Conservation (phyloP, 805 yeast genomes). For the Candida argentea region DNA sequence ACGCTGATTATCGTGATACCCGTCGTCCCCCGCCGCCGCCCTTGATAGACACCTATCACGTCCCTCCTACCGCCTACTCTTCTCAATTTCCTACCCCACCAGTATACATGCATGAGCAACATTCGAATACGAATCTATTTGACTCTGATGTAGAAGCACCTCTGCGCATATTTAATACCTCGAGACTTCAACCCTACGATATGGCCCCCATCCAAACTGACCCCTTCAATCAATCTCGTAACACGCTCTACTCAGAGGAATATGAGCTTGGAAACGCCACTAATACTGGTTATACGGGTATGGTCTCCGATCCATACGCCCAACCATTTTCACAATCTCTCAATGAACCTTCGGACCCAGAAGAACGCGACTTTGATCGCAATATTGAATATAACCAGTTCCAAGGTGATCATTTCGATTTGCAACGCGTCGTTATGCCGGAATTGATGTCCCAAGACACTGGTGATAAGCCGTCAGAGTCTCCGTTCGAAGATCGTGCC, state of each 20-base stretch:
- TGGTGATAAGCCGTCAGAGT: slow-evolving; percentile 6
- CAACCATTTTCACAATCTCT: no score
- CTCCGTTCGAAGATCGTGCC: slow-evolving; percentile 22
- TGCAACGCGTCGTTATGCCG: slow-evolving; percentile 21
- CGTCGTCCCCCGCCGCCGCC: no score
- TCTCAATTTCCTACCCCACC: no score
- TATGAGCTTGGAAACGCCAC: no score
- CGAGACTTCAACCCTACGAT: slow-evolving; percentile 8
- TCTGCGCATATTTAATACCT: slow-evolving; percentile 17
- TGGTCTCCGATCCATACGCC: slow-evolving; percentile 4
- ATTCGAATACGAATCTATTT: no score
- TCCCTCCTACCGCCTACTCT: no score
- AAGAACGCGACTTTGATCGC: slow-evolving; percentile 29
- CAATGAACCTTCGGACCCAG: slow-evolving; percentile 30
- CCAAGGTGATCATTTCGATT: slow-evolving; percentile 33
- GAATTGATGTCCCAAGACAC: slow-evolving; percentile 3
- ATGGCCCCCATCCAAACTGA: slow-evolving; percentile 10
- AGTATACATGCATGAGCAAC: no score
- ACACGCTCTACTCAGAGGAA: no score
- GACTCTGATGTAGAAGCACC: no score
- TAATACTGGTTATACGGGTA: no score
- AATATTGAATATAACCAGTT: slow-evolving; percentile 27
- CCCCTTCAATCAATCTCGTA: slow-evolving; percentile 6
- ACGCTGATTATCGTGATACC: no score
- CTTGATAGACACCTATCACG: no score